Evolutionary conservation across 2,329 filamentous ascomycete genomes (phyloP).

Genomic region (Metarhizium rileyi): DNA sequence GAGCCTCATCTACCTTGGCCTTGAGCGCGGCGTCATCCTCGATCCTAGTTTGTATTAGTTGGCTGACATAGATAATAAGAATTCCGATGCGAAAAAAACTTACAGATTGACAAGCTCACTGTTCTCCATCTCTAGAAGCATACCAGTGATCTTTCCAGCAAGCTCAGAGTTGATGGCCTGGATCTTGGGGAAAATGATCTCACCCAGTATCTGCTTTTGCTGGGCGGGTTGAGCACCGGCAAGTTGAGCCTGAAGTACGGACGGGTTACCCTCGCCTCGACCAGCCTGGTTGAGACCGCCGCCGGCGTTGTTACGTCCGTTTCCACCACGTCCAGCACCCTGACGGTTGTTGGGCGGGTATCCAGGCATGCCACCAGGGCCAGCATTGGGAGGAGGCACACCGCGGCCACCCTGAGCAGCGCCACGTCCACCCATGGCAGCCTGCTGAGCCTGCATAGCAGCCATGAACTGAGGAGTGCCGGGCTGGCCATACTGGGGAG

Average conservation of each 20-base stretch:
- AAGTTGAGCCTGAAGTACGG: slow-evolving; percentile 49
- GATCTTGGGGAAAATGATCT: slow-evolving; percentile 98
- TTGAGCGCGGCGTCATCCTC: slow-evolving; percentile 83
- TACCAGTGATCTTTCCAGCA: slow-evolving; percentile 98
- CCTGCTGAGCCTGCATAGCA: slow-evolving; percentile 68
- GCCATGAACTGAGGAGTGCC: slow-evolving; percentile 71
- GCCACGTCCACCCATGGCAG: slow-evolving; percentile 49
- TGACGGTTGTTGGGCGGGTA: slow-evolving; percentile 48
- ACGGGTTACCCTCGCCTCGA: slow-evolving; percentile 22
- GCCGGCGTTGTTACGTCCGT: slow-evolving; percentile 32
- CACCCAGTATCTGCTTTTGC: slow-evolving; percentile 98
- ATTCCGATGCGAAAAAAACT: slow-evolving; percentile 31
- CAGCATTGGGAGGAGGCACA: slow-evolving; percentile 59
- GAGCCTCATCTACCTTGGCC: slow-evolving; percentile 93
- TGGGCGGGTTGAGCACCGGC: slow-evolving; percentile 52
- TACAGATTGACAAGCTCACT: slow-evolving; percentile 87
- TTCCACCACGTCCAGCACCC: slow-evolving; percentile 38
- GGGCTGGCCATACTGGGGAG: slow-evolving; percentile 70
- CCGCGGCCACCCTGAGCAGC: slow-evolving; percentile 60
- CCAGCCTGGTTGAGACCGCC: slow-evolving; percentile 40
- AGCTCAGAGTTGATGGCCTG: slow-evolving; percentile 87
- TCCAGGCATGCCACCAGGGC: slow-evolving; percentile 40
- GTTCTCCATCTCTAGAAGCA: slow-evolving; percentile 99
- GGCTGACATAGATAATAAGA: slow-evolving; percentile 7
- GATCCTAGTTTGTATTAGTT: slow-evolving; percentile 44